phyloP scores from a whole-genome alignment of 345 rosid genomes.

The Trapa incisa region DNA sequence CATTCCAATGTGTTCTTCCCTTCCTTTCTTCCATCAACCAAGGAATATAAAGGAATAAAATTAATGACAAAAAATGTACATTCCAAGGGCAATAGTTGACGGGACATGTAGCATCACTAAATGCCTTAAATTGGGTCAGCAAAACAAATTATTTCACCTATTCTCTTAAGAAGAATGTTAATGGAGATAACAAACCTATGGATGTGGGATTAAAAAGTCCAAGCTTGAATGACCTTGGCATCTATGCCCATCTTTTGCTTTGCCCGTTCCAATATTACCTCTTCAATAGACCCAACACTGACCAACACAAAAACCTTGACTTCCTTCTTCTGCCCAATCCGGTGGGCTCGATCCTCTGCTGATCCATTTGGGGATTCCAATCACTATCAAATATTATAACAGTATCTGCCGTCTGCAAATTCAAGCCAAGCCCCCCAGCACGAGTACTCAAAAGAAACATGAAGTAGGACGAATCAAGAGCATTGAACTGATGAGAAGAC shows the following conservation, averaged over 20 bases:
- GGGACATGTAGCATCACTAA: neutral
- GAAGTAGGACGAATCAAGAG: conserved; percentile 89
- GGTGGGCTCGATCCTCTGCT: conserved; percentile 99
- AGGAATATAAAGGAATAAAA: neutral
- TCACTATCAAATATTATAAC: conserved; percentile 96
- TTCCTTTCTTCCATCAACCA: neutral
- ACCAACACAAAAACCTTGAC: conserved; percentile 96
- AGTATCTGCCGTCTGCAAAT: conserved; percentile 91
- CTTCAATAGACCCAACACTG: conserved; percentile 94
- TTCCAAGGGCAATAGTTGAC: neutral
- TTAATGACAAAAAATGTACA: neutral
- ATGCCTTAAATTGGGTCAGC: neutral
- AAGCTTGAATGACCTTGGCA: conserved; percentile 98
- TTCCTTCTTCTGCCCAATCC: conserved; percentile 98
- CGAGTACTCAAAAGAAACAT: conserved; percentile 98
- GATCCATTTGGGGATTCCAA: conserved; percentile 99
- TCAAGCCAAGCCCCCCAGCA: conserved; percentile 97
- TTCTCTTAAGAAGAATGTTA: neutral
- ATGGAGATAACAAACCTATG: conserved; percentile 46
- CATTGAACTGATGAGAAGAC: conserved; percentile 73
- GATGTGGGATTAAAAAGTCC: conserved; percentile 97
- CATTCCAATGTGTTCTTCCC: neutral
- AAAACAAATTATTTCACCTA: neutral
- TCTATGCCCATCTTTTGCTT: conserved; percentile 99
- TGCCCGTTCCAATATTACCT: conserved; percentile 96